These are phyloP conservation scores for Rhizophora apiculata DNA, from an alignment of 345 rosid genomes.

Conservation along the genomic window DNA sequence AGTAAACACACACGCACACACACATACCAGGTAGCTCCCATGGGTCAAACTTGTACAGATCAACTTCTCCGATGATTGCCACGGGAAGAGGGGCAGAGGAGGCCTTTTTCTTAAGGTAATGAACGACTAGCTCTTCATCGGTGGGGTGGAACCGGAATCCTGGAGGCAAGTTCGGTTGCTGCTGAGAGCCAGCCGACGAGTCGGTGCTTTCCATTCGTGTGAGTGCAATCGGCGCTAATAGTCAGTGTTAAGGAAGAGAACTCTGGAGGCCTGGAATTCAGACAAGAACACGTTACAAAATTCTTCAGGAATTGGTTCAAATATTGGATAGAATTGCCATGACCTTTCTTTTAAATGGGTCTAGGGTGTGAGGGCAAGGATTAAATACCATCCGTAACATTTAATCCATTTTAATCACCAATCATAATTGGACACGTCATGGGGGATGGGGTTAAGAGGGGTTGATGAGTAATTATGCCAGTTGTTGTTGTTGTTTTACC, in stretches of 20 bases:
- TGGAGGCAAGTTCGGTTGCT: constrained; percentile 31
- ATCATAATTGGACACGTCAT: neutral
- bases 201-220: constrained; percentile 30
- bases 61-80: constrained; percentile 32
- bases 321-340: constrained; percentile 30
- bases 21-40: constrained; percentile 31
- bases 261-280: constrained; percentile 4
- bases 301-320: constrained; percentile 11
- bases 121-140: constrained; percentile 34
- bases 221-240: neutral
- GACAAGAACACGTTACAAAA: constrained; percentile 13
- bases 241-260: neutral
- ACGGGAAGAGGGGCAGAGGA: constrained; percentile 31
- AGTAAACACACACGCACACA: no score
- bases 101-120: constrained; percentile 33
- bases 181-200: constrained; percentile 21
- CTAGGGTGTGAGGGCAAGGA: constrained; percentile 3
- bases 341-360: constrained; percentile 30
- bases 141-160: constrained; percentile 38
- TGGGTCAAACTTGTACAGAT: constrained; percentile 35
- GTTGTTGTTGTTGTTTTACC: neutral
- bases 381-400: neutral
- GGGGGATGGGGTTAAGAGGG: neutral
- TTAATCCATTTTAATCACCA: neutral
- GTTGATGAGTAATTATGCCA: constrained; percentile 6